Base-by-base conservation (phyloP, 139 green algal species). In the Gonium pectorale region DNA sequence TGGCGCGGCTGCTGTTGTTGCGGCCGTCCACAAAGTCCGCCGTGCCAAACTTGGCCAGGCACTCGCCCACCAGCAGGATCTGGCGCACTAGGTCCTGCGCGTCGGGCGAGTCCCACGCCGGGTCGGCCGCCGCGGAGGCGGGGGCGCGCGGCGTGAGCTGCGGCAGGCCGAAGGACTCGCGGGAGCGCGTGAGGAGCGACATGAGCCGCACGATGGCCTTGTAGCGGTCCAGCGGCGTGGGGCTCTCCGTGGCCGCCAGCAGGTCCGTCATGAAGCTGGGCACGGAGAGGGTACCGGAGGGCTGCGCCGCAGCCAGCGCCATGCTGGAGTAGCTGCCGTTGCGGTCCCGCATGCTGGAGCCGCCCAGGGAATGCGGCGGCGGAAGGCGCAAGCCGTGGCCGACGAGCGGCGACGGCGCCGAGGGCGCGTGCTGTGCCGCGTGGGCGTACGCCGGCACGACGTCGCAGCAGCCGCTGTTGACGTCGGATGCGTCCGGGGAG, bases 1-100 rank as follows among this genome's bases (percentile, higher is more conserved):
- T 87, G n/a, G 86, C 86, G 24, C 86, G 86, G n/a, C 40, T 75
- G 63, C 64, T 81, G 79, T 90, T 90, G 68, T 87, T 79, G 43
- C 71, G 49, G 27, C 79, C 66, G 38, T 75, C 49, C 19, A 77
- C 63, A 43, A 87, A 90, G 27, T 87, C 79, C 13, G 86, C 72
- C 0, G 86, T 87, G 33, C 79, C 79, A 51, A 90, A 90, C 71
- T 81, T 75, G 40, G 72, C 59, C 41, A 90, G 71, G 33, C 71
- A 74, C 86, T 90, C 86, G 29, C 79, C 86, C 52, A 89, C 68
- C 51, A 78, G 43, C 64, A 85, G 43, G 43, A 73, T 64, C 26
- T 73, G 60, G 13, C 77, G 60, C 9, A 83, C 44, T n/a, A 82
- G 59, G 29, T 82, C 77, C 62, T 83, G 77, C n/a, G 60, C 77